These are phyloP conservation scores for Rugonectria rugulosa DNA, from an alignment of 2,329 filamentous ascomycete species.

Conservation along the genomic window DNA sequence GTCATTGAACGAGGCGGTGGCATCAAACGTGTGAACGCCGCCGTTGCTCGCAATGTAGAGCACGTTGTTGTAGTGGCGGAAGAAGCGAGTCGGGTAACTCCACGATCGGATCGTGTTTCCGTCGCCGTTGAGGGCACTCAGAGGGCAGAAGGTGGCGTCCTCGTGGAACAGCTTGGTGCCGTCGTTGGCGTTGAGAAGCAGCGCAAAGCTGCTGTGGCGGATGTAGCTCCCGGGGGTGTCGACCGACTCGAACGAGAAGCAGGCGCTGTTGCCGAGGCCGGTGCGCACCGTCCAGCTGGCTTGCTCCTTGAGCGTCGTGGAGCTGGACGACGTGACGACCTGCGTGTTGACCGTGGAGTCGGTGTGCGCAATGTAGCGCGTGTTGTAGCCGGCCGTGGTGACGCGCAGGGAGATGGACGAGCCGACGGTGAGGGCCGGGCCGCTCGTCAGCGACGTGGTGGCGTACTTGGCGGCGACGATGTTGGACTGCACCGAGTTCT, in stretches of 20 bases:
- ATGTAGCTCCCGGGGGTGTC: conserved; percentile 67
- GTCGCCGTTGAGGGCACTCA: conserved; percentile 57
- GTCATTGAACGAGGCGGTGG: conserved; percentile 55
- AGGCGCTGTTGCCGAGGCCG: conserved; percentile 63
- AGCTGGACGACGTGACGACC: conserved; percentile 60
- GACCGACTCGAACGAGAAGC: conserved; percentile 67
- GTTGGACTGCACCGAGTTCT: conserved; percentile 65
- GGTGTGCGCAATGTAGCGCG: conserved; percentile 62
- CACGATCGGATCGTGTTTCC: conserved; percentile 63
- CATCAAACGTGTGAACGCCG: conserved; percentile 63
- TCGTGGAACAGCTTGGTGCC: conserved; percentile 64
- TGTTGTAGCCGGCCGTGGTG: conserved; percentile 62
- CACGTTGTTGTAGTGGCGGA: conserved; percentile 57
- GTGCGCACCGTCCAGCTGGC: conserved; percentile 62
- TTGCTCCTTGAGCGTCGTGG: conserved; percentile 56
- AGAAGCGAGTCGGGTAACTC: conserved; percentile 66
- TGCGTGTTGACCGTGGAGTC: conserved; percentile 61
- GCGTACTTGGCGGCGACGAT: conserved; percentile 67
- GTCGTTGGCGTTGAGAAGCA: conserved; percentile 59
- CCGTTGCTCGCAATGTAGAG: conserved; percentile 61
- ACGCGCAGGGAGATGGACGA: conserved; percentile 60
- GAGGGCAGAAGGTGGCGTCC: conserved; percentile 69
- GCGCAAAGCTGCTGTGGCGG: conserved; percentile 61
- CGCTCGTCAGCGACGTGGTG: conserved; percentile 55
- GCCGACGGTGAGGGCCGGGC: conserved; percentile 54